Conservation (phyloP, 805 yeast species). For the Nakazawaea holstii region DNA sequence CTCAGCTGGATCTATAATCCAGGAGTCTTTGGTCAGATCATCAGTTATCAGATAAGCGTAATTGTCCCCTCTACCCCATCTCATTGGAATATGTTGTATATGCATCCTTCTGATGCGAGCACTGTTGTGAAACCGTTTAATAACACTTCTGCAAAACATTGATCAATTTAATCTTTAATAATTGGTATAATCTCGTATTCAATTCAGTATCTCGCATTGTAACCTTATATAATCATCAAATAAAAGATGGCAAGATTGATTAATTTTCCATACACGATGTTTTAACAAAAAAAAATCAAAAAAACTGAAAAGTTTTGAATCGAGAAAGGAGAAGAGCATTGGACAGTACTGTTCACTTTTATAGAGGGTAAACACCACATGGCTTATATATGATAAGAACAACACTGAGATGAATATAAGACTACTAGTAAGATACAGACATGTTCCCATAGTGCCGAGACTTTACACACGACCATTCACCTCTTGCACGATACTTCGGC, state of each 20-base stretch:
- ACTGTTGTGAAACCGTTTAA: not conserved
- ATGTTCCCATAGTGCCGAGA: not conserved
- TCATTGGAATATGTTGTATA: conserved; percentile 77
- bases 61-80: conserved; percentile 93
- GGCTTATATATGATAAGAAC: not conserved
- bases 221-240: no score
- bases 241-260: not conserved
- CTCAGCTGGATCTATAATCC: conserved; percentile 91
- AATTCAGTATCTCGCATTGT: no score
- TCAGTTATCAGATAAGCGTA: conserved; percentile 79
- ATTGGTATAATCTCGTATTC: not conserved
- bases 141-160: no score
- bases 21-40: conserved; percentile 56
- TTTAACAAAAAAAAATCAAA: not conserved
- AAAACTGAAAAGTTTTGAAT: not conserved
- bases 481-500: no score
- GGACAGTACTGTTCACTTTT: no score
- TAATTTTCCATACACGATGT: not conserved
- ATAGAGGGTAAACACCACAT: not conserved
- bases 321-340: no score
- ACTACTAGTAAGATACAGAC: not conserved
- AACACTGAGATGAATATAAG: not conserved
- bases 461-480: not conserved
- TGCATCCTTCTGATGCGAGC: conserved; percentile 57
- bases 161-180: no score